Conservation (phyloP, 164 flowering plant species). For the Magnolia sinica region DNA sequence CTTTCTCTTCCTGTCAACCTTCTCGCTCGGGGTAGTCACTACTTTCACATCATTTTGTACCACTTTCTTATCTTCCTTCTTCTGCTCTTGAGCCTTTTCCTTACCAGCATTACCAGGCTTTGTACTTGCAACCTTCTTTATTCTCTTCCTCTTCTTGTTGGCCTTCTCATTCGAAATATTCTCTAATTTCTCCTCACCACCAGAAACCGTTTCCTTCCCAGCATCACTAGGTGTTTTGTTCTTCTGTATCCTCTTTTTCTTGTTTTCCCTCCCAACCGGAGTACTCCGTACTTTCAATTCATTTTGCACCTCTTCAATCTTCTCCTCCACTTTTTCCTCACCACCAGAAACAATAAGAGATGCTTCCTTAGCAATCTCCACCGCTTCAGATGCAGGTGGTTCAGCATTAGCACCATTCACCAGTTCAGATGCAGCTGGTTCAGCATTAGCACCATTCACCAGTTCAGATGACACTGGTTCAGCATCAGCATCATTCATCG, state of each 20-base stretch:
- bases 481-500: background rate
- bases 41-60: background rate
- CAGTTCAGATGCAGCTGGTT: background rate
- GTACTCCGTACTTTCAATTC: background rate
- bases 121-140: slow-evolving; percentile 3
- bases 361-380: background rate
- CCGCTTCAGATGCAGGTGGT: slow-evolving; percentile 11
- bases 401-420: background rate
- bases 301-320: slow-evolving; percentile 10
- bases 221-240: background rate
- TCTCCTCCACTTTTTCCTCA: background rate
- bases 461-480: background rate
- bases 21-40: background rate
- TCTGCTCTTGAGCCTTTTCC: background rate
- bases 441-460: background rate
- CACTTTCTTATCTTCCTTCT: background rate
- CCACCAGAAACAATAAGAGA: background rate
- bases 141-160: slow-evolving; percentile 6
- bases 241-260: background rate
- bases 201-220: background rate
- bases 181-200: background rate
- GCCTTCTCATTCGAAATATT: background rate
- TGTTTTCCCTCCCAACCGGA: background rate
- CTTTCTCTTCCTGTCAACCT: background rate
- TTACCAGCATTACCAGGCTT: background rate